phyloP scores from a whole-genome alignment of 495 filamentous ascomycete species.

The Peziza echinospora region DNA sequence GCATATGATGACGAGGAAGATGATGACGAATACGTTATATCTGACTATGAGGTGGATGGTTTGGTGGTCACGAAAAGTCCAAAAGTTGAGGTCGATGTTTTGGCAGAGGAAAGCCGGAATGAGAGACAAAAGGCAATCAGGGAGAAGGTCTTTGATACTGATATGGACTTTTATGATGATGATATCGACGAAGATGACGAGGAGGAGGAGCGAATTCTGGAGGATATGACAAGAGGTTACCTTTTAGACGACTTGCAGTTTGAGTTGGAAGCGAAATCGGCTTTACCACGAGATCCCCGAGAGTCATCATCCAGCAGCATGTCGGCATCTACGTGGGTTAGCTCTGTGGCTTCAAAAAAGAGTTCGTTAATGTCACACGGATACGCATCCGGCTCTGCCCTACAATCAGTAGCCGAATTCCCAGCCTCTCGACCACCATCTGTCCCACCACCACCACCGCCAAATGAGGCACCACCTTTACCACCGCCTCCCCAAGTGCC shows the following conservation, averaged over 20 bases:
- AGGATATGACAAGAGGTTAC: slow-evolving; percentile 80
- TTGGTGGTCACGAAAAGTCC: slow-evolving; percentile 33
- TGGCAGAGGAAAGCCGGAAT: slow-evolving; percentile 23
- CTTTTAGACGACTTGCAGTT: slow-evolving; percentile 75
- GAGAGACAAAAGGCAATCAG: slow-evolving; percentile 17
- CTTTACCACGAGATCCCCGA: slow-evolving; percentile 67
- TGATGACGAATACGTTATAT: slow-evolving; percentile 30
- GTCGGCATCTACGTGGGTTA: slow-evolving; percentile 71
- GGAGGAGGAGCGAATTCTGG: slow-evolving; percentile 77
- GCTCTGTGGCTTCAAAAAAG: slow-evolving; percentile 23
- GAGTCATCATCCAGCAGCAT: slow-evolving; percentile 78
- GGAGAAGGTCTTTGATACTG: slow-evolving; percentile 18
- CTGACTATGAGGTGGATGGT: slow-evolving; percentile 19
- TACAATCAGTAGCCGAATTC: background rate
- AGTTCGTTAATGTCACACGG: background rate
- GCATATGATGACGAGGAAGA: slow-evolving; percentile 79
- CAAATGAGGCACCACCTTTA: slow-evolving; percentile 10
- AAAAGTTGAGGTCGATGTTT: background rate
- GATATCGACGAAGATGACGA: slow-evolving; percentile 68
- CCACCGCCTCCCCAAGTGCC: slow-evolving; percentile 15
- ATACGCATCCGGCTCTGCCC: background rate
- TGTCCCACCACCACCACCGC: slow-evolving; percentile 15
- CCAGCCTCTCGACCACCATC: background rate
- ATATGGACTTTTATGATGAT: slow-evolving; percentile 10
- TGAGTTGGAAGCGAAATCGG: slow-evolving; percentile 46